Evolutionary conservation across 1,284 basidiomycete genomes (phyloP).

Genomic region (Heterobasidion parviporum): DNA sequence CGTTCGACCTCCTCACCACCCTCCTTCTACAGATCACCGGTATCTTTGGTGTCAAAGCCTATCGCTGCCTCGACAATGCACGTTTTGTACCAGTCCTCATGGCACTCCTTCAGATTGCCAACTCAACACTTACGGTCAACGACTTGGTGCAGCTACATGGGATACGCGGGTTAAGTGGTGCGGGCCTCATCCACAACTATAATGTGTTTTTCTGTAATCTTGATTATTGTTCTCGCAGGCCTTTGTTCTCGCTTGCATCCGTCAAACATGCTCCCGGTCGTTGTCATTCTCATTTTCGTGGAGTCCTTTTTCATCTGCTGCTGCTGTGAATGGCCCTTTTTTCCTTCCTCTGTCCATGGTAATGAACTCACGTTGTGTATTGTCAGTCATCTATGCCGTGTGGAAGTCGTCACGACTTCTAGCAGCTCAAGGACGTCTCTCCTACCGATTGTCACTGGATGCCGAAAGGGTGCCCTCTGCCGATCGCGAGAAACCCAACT

Average conservation of each 20-base stretch:
- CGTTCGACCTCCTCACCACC: background rate
- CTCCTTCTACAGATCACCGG: slow-evolving; percentile 40
- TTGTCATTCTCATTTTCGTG: slow-evolving; percentile 34
- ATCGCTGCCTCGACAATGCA: slow-evolving; percentile 54
- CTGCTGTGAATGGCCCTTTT: slow-evolving; percentile 42
- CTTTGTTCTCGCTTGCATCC: background rate
- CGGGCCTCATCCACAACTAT: background rate
- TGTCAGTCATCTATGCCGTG: slow-evolving; percentile 46
- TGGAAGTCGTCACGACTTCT: slow-evolving; percentile 45
- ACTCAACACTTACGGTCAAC: slow-evolving; percentile 31
- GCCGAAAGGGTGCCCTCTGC: slow-evolving; percentile 5
- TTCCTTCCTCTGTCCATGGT: background rate
- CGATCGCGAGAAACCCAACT: background rate
- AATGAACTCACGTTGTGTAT: background rate
- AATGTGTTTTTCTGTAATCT: background rate
- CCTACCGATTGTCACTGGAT: slow-evolving; percentile 40
- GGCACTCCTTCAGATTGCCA: slow-evolving; percentile 31
- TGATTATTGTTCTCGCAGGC: background rate
- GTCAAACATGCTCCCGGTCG: background rate
- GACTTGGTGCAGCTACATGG: slow-evolving; percentile 24
- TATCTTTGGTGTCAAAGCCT: slow-evolving; percentile 59
- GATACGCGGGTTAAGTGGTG: background rate
- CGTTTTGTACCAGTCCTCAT: slow-evolving; percentile 38
- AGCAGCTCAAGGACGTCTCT: slow-evolving; percentile 47
- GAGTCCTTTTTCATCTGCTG: slow-evolving; percentile 50